phyloP scores from a whole-genome alignment of 441 rosid species.

The Biscutella laevigata region DNA sequence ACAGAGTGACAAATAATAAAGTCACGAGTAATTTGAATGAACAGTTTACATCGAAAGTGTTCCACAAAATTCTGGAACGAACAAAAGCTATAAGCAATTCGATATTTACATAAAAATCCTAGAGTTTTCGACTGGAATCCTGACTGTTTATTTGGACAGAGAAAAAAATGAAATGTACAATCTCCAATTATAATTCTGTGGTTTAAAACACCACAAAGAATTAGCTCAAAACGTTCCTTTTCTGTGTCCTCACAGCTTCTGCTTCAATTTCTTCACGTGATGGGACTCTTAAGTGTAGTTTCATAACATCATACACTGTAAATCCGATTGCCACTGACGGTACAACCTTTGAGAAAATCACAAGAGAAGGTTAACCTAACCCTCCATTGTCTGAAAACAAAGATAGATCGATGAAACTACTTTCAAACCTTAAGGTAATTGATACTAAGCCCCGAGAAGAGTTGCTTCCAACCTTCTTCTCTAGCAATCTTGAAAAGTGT shows the following conservation, averaged over 20 bases:
- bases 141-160: constrained; percentile 14
- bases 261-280: constrained; percentile 54
- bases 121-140: background rate
- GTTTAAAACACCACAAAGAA: constrained; percentile 15
- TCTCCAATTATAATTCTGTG: constrained; percentile 6
- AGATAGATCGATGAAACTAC: background rate
- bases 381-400: background rate
- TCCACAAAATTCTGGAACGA: background rate
- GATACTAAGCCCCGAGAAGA: constrained; percentile 85
- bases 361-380: background rate
- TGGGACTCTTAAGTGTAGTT: constrained; percentile 68
- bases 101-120: constrained; percentile 2
- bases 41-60: too few species aligned
- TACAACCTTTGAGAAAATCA: constrained; percentile 47
- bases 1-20: too few species aligned
- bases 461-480: constrained; percentile 87
- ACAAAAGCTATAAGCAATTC: background rate
- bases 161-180: constrained; percentile 32
- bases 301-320: constrained; percentile 81
- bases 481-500: constrained; percentile 48
- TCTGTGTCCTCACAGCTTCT: constrained; percentile 36
- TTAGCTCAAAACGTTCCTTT: constrained; percentile 35
- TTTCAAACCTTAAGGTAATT: constrained; percentile 70
- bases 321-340: constrained; percentile 91
- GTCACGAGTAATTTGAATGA: too few species aligned